Base-by-base conservation (phyloP, 139 green algal species). In the Pleodorina starrii region DNA sequence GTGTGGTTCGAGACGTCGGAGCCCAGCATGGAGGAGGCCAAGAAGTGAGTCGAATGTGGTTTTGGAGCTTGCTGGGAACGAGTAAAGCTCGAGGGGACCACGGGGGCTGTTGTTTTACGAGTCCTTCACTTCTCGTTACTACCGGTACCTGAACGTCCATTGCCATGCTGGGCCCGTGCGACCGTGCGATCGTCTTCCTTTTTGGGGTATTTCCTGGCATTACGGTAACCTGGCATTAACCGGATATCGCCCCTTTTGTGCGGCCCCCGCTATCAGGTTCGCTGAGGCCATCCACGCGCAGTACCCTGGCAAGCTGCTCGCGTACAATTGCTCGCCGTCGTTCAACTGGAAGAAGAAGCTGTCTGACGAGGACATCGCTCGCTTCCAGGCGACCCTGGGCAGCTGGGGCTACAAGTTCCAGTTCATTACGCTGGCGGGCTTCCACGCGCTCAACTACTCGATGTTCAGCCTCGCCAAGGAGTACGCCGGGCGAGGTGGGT, bases 261-360 rank as follows among this genome's bases (percentile, higher is more conserved):
- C n/a, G n/a, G n/a, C n/a, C n/a, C n/a, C n/a, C n/a, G n/a, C n/a
- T n/a, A n/a, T n/a, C 50, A 87, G 75, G 57, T 96, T 96, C 63
- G 95, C 95, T 23, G 92, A 95, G 69, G 96, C 93, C 90, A 96
- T 98, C 78, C 95, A 96, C 66, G 94, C 93, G 74, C 94, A 97
- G 91, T 97, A 93, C 94, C 96, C 96, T 44, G 85, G 93, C 92
- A 97, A 97, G 94, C 93, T 98, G 92, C 92, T 98, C 83, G 96
- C 97, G 12, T 98, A 98, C 96, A 98, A 98, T 95, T 97, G 97
- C 94, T 97, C 94, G 23, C 97, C 97, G 35, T 97, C 93, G 40
- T 99, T 99, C 96, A 99, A 99, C 96, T 99, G 97, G 97, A 94
- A 96, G 92, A 96, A 95, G 84, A 93, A 96, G 90, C 93, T 98